Evolutionary conservation across 495 filamentous ascomycete genomes (phyloP).

Genomic region (Penicillium chermesinum): DNA sequence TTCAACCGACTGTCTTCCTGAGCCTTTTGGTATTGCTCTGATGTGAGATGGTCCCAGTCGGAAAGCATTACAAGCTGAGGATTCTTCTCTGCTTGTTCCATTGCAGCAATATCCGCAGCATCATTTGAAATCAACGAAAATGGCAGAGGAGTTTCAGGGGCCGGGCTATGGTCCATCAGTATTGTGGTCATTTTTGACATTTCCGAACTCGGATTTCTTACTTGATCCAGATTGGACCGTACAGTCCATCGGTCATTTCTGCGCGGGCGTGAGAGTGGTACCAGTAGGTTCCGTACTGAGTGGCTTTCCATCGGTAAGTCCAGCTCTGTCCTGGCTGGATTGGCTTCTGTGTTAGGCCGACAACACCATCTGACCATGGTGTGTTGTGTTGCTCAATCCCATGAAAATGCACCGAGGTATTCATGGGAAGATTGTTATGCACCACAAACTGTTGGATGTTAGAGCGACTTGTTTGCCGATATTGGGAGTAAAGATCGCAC

Average conservation of each 20-base stretch:
- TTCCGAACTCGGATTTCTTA: neutral
- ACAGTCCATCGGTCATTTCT: constrained; percentile 49
- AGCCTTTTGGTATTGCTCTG: constrained; percentile 31
- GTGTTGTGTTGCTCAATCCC: constrained; percentile 31
- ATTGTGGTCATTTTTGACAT: neutral
- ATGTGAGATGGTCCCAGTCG: constrained; percentile 50
- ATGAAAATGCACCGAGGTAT: constrained; percentile 46
- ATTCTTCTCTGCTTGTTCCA: constrained; percentile 38
- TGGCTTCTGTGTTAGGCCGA: constrained; percentile 41
- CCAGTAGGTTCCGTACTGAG: constrained; percentile 46
- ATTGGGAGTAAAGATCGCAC: constrained; percentile 18
- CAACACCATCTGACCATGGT: constrained; percentile 49
- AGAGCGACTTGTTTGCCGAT: neutral
- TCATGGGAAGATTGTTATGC: constrained; percentile 45
- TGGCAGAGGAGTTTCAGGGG: constrained; percentile 27
- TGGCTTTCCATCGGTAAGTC: constrained; percentile 44
- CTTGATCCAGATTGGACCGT: constrained; percentile 42
- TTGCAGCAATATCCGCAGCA: constrained; percentile 33
- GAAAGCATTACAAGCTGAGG: constrained; percentile 41
- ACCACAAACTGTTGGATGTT: constrained; percentile 17
- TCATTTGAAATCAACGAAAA: constrained; percentile 45
- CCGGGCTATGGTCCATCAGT: constrained; percentile 24
- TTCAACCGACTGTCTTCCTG: constrained; percentile 33
- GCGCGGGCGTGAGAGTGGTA: constrained; percentile 49
- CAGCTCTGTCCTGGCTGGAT: constrained; percentile 43